Conservation (phyloP, 192 early-diverging fungal genomes). For the Linnemannia schmuckeri region DNA sequence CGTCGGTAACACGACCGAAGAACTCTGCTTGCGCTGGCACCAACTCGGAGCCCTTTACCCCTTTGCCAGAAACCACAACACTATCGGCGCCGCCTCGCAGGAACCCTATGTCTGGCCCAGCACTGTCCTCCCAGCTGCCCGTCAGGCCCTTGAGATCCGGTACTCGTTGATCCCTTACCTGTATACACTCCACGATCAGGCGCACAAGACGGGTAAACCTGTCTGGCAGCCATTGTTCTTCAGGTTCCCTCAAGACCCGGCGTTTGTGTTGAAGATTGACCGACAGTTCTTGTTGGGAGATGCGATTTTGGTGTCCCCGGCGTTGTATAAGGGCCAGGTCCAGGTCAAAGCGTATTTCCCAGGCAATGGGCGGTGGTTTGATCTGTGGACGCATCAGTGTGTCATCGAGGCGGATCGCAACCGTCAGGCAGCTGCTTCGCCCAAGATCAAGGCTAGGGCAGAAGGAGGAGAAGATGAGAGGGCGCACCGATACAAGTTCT, state of each 20-base stretch:
- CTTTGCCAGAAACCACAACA: slow-evolving; percentile 76
- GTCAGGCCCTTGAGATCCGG: slow-evolving; percentile 65
- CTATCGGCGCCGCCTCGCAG: slow-evolving; percentile 59
- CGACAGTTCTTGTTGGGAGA: slow-evolving; percentile 72
- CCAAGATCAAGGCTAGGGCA: slow-evolving; percentile 12
- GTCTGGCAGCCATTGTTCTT: slow-evolving; percentile 71
- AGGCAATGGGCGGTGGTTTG: slow-evolving; percentile 69
- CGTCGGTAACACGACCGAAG: slow-evolving; percentile 66
- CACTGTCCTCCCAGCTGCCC: slow-evolving; percentile 66
- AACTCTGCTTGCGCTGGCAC: slow-evolving; percentile 76
- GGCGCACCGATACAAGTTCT: slow-evolving; percentile 28
- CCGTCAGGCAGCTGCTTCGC: background rate
- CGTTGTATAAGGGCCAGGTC: slow-evolving; percentile 59
- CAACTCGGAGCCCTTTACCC: slow-evolving; percentile 75
- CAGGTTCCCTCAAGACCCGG: slow-evolving; percentile 55
- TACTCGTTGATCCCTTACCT: slow-evolving; percentile 73
- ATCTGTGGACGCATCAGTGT: slow-evolving; percentile 61
- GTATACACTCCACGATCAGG: slow-evolving; percentile 67
- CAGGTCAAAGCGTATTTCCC: slow-evolving; percentile 76
- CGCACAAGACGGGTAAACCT: slow-evolving; percentile 65
- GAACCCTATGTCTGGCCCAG: slow-evolving; percentile 72
- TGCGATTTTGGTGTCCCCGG: slow-evolving; percentile 70
- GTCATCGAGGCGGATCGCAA: slow-evolving; percentile 25
- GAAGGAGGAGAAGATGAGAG: slow-evolving; percentile 21
- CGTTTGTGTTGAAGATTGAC: slow-evolving; percentile 60